Evolutionary conservation across 805 yeast genomes (phyloP).

Genomic region (Vanderwaltozyma yarrowii): DNA sequence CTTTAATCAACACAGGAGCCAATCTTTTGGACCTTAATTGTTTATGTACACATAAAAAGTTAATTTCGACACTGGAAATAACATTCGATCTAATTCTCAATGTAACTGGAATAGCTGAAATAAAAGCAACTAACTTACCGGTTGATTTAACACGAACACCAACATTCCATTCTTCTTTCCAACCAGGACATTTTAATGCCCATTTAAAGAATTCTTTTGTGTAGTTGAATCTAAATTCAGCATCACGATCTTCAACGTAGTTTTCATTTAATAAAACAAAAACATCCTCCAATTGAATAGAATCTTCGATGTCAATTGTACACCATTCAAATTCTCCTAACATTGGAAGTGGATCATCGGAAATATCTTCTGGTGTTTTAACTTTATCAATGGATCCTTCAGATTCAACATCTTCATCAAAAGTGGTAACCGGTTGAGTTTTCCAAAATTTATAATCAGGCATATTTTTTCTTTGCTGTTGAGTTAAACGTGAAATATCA

Average conservation of each 20-base stretch:
- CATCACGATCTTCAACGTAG: slow-evolving; percentile 91
- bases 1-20: slow-evolving; percentile 89
- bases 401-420: slow-evolving; percentile 52
- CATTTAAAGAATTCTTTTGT: slow-evolving; percentile 74
- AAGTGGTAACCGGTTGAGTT: slow-evolving; percentile 85
- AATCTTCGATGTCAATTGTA: slow-evolving; percentile 52
- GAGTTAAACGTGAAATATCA: slow-evolving; percentile 37
- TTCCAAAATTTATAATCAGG: slow-evolving; percentile 94
- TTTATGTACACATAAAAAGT: slow-evolving; percentile 90
- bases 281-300: slow-evolving; percentile 60
- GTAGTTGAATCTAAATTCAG: slow-evolving; percentile 85
- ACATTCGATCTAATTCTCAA: slow-evolving; percentile 47
- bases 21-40: slow-evolving; percentile 86
- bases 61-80: slow-evolving; percentile 73
- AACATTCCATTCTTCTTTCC: slow-evolving; percentile 79
- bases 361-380: slow-evolving; percentile 64
- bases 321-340: slow-evolving; percentile 85
- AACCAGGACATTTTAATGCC: slow-evolving; percentile 94
- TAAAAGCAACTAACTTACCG: slow-evolving; percentile 79
- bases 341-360: slow-evolving; percentile 60
- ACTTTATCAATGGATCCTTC: slow-evolving; percentile 75
- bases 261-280: slow-evolving; percentile 74
- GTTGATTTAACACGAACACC: slow-evolving; percentile 81
- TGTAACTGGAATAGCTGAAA: slow-evolving; percentile 77
- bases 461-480: slow-evolving; percentile 58